A percentile compares a stretch with the other conserved stretches of the same genome.
phyloP scores from a whole-genome alignment of 73 alveolate genomes.

The Breviolum minutum region DNA sequence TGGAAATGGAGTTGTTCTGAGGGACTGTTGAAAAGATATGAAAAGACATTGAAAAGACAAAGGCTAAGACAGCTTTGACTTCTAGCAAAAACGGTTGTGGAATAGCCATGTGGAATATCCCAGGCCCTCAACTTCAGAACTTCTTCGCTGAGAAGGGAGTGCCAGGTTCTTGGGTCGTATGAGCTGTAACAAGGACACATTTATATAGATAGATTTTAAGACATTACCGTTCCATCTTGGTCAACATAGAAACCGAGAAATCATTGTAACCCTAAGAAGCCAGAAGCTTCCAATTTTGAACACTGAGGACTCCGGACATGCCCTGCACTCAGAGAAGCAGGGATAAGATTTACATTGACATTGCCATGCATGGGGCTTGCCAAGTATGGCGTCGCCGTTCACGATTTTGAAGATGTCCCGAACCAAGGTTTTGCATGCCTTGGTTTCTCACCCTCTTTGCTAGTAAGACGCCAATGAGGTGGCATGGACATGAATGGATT shows the following conservation, averaged over 20 bases:
- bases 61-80: too few relatives aligned
- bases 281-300: background rate
- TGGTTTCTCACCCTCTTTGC: conserved; percentile 85
- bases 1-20: background rate
- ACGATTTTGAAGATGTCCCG: background rate
- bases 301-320: conserved; percentile 72
- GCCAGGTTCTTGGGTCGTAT: background rate
- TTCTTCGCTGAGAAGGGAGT: conserved; percentile 72
- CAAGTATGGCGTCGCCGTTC: too few relatives aligned
- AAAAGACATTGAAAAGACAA: too few relatives aligned
- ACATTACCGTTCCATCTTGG: too few relatives aligned
- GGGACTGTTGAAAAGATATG: too few relatives aligned
- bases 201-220: background rate
- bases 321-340: background rate
- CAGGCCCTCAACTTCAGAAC: conserved; percentile 60
- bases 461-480: conserved; percentile 81
- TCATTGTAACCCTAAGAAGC: background rate
- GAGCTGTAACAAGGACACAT: background rate
- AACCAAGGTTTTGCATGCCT: conserved; percentile 76
- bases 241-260: too few relatives aligned
- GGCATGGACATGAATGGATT: background rate
- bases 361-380: too few relatives aligned
- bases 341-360: background rate
- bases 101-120: background rate
- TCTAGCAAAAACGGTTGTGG: background rate